Conservation (phyloP, 2,329 filamentous ascomycete genomes). For the Paecilomyces sp. region DNA sequence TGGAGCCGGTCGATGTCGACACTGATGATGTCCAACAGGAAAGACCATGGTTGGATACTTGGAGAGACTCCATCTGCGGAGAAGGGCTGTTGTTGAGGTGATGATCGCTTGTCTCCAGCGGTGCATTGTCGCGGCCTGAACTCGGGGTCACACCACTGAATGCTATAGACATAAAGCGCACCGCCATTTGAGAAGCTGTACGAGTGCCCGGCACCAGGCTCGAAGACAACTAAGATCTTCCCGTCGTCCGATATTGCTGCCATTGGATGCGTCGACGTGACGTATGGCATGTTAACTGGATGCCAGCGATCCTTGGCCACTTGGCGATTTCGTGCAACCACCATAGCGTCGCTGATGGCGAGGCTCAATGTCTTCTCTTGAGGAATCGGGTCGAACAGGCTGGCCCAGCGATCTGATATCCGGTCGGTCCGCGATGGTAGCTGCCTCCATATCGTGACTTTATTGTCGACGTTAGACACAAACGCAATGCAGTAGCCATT, state of each 20-base stretch:
- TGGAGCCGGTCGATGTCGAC: slow-evolving; percentile 8
- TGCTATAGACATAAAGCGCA: slow-evolving; percentile 10
- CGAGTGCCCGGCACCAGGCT: slow-evolving; percentile 9
- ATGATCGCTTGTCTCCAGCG: not conserved
- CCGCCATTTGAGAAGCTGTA: slow-evolving; percentile 10
- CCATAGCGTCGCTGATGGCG: not conserved
- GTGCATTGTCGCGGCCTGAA: not conserved
- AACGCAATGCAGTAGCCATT: slow-evolving; percentile 13
- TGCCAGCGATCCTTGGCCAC: slow-evolving; percentile 6
- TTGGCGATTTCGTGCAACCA: slow-evolving; percentile 4
- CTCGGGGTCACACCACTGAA: slow-evolving; percentile 2
- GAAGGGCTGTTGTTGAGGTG: not conserved
- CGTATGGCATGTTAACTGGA: slow-evolving; percentile 11
- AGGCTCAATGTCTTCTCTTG: not conserved
- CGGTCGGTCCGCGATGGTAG: not conserved
- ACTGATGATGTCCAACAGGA: slow-evolving; percentile 10
- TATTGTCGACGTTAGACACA: not conserved
- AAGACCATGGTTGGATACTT: slow-evolving; percentile 10
- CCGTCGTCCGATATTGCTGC: slow-evolving; percentile 10
- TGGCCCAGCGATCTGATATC: not conserved
- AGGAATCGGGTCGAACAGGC: not conserved
- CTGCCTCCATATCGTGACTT: slow-evolving; percentile 1
- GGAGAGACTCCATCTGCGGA: not conserved
- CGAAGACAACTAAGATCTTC: slow-evolving; percentile 11
- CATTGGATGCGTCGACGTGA: slow-evolving; percentile 6